These are phyloP conservation scores for Taphrina communis DNA, from an alignment of 1,139 yeast species.

Conservation along the genomic window DNA sequence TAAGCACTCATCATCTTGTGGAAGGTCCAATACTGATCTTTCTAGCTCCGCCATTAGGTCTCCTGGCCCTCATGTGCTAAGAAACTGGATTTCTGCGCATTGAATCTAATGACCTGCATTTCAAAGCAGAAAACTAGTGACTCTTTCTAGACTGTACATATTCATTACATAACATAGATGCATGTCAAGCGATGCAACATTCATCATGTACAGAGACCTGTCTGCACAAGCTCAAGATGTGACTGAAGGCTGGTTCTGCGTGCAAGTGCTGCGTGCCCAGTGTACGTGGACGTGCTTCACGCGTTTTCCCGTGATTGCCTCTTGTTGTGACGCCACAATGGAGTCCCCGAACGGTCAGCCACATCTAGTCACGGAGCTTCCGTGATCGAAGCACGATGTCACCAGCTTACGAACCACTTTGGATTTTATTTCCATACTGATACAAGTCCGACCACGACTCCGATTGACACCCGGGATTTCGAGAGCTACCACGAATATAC, in stretches of 20 bases:
- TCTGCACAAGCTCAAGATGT: no score
- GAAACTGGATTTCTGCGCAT: slow-evolving; percentile 15
- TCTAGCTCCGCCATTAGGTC: slow-evolving; percentile 27
- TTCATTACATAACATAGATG: neutral
- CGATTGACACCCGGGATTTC: no score
- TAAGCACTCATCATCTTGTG: neutral
- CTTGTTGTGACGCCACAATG: slow-evolving; percentile 2
- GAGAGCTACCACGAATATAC: no score
- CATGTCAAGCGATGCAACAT: no score
- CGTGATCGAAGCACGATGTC: neutral
- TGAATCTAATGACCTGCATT: neutral
- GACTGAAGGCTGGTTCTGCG: no score
- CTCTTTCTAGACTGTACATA: neutral
- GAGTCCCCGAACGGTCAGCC: neutral
- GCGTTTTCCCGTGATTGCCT: neutral
- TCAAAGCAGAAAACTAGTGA: no score
- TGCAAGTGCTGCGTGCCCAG: no score
- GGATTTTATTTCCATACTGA: neutral
- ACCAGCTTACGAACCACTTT: slow-evolving; percentile 11
- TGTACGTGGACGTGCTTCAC: neutral
- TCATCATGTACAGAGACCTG: no score
- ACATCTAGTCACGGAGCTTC: neutral
- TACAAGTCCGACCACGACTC: no score
- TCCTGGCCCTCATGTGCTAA: slow-evolving; percentile 30
- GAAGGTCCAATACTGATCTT: neutral